Evolutionary conservation across 2,329 filamentous ascomycete genomes (phyloP).

Genomic region (Davidsoniella australis): DNA sequence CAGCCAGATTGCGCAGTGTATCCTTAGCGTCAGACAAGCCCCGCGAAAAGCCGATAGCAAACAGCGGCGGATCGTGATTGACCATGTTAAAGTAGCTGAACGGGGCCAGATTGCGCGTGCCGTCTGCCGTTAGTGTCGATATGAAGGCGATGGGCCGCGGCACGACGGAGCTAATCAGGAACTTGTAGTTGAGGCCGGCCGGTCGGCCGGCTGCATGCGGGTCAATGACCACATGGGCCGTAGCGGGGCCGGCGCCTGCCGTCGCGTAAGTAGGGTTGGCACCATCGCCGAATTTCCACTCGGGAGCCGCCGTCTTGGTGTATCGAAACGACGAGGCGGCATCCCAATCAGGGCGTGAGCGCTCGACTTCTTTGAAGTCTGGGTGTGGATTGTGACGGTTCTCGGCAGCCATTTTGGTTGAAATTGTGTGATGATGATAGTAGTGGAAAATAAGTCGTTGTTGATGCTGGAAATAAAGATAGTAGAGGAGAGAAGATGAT

Average conservation of each 20-base stretch:
- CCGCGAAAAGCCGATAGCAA: slow-evolving; percentile 40
- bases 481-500: not conserved
- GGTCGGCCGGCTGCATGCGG: slow-evolving; percentile 57
- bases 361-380: slow-evolving; percentile 60
- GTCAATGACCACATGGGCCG: slow-evolving; percentile 59
- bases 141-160: slow-evolving; percentile 64
- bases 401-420: slow-evolving; percentile 6
- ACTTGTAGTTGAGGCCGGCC: slow-evolving; percentile 67
- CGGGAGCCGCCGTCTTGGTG: slow-evolving; percentile 46
- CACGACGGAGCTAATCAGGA: slow-evolving; percentile 67
- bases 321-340: slow-evolving; percentile 29
- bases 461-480: not conserved
- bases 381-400: slow-evolving; percentile 48
- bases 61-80: slow-evolving; percentile 73
- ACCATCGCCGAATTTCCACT: slow-evolving; percentile 50
- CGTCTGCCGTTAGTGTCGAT: slow-evolving; percentile 49
- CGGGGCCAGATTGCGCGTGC: slow-evolving; percentile 56
- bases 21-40: slow-evolving; percentile 49
- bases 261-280: slow-evolving; percentile 32
- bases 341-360: slow-evolving; percentile 45
- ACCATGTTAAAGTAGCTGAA: slow-evolving; percentile 78
- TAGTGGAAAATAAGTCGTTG: slow-evolving; percentile 9
- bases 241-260: slow-evolving; percentile 21
- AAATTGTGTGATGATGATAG: slow-evolving; percentile 14
- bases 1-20: slow-evolving; percentile 55